A percentile compares a stretch with the other conserved stretches of the same genome.
Conservation (phyloP, 2,329 filamentous ascomycete genomes). For the Penicillium sp. region DNA sequence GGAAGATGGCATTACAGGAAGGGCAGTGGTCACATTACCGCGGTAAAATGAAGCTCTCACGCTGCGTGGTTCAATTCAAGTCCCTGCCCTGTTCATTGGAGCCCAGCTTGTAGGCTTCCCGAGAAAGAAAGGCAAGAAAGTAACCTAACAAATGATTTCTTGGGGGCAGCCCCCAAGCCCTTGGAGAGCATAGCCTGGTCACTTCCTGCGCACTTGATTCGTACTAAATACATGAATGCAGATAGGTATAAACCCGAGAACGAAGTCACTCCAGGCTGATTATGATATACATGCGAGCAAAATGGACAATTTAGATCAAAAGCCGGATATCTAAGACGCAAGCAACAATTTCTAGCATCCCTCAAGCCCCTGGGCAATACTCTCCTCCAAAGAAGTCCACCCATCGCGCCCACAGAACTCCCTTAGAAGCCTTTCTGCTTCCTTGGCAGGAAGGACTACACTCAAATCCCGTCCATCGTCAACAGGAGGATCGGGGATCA, state of each 20-base stretch:
- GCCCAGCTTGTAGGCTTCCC: too few relatives aligned
- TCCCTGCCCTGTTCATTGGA: neutral
- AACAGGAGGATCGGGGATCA: conserved; percentile 30
- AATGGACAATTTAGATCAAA: neutral
- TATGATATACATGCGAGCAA: too few relatives aligned
- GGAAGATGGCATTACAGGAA: conserved; percentile 18
- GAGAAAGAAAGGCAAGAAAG: too few relatives aligned
- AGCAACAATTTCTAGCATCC: neutral
- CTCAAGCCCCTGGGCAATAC: conserved; percentile 10
- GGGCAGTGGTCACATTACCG: conserved; percentile 22
- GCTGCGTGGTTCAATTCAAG: neutral
- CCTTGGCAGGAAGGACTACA: conserved; percentile 20
- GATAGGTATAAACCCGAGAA: neutral
- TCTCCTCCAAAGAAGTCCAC: conserved; percentile 32
- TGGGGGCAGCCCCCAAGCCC: too few relatives aligned
- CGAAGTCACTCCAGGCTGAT: neutral
- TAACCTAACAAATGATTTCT: too few relatives aligned
- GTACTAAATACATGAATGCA: neutral
- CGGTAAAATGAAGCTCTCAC: neutral
- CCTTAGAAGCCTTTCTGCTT: conserved; percentile 30
- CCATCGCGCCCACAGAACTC: conserved; percentile 26
- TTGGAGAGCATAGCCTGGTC: too few relatives aligned
- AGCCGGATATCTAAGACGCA: neutral
- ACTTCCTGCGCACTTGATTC: too few relatives aligned
- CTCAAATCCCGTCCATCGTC: conserved; percentile 26